Evolutionary conservation across 2,329 filamentous ascomycete species (phyloP), one percentile per base, ranked within the genome.

Genomic region (Neonectria hederae): DNA sequence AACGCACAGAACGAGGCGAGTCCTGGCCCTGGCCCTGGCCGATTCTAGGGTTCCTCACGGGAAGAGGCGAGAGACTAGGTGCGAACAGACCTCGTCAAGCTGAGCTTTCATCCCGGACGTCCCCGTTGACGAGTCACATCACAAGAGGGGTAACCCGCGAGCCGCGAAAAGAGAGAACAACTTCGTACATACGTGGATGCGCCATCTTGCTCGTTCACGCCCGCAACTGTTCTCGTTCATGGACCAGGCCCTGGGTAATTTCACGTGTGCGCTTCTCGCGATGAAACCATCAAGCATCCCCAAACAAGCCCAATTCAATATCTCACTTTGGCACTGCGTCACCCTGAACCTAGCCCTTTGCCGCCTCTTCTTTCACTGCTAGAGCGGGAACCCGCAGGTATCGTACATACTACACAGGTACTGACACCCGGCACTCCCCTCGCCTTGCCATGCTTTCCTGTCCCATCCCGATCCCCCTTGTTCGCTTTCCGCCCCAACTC

Each of bases 381-480:
- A 54, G 38, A 58, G 54, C 64, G 57, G 61, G 38, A 68, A 45
- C 43, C 62, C 42, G 64, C 66, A 66, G 64, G 62, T 38, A 68
- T 58, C 58, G 59, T 38, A 38, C 35, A 38, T 38, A 6, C 13
- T 35, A 52, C 54, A 59, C 51, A 55, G 46, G 32, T 52, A 19
- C 43, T 38, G 52, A n/a, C 43, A 11, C 19, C 26, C 5, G 42
- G 24, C 32, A n/a, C 19, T 32, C 52, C 43, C 38, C 24, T 19
- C 40, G 13, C 40, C 61, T 53, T 55, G 28, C 45, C 54, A 46
- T 48, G 14, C 30, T 49, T 28, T 40, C 62, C 22, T 59, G 38
- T 24, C 43, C n/a, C 49, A 42, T 35, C 28, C 48, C 38, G 54
- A 59, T 49, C 51, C 61, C 61, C 58, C 59, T 63, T 45, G 46